Evolutionary conservation across 495 filamentous ascomycete species (phyloP), one percentile per base, ranked within the genome.

Genomic region (Penicillium coffeae): DNA sequence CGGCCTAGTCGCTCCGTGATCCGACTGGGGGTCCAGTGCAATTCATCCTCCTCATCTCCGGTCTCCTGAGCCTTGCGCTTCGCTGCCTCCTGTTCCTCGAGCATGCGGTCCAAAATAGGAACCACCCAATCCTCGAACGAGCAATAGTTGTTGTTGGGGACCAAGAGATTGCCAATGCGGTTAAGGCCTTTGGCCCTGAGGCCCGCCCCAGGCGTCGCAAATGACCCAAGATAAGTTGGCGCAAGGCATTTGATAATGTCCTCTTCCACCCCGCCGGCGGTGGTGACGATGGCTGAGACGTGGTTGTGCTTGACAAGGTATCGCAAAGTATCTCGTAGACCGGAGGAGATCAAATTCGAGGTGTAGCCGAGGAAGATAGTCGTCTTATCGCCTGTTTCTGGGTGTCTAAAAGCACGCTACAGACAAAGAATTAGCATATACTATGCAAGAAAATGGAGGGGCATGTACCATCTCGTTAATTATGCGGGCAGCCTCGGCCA

Each of bases 351-450:
- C 45, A 99, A 74, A 64, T 99, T 97, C 15, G 87, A 93, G 20
- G 93, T 97, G 69, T 94, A 99, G 35, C 94, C 94, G 15, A 96
- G 84, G 70, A 96, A 96, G 63, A 97, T 92, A 38, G 91, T 96
- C 7, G 90, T 90, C 55, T 77, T 79, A 12, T 83, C 77, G 21
- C 75, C 77, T 2, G 85, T 86, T 58, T 87, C 84, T 0, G 86
- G 81, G 57, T 94, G 83, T 32, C 77, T 73, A 76, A 84, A 96
- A 15, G 81, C 72, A 45, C 88, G 79, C 89, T 92, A 55, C 20
- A 18, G 15, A 48, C 13, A 45, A 10, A 25, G 42, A 19, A 13
- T 21, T 8, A 4, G 10, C 25, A 21, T 4, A 25, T 19, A 42
- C 12, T 2, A 13, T 50, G 13, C 7, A 38, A 16, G 30, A 19